Base-by-base conservation (phyloP, 371 early-diverging fungal species). In the Haplosporangium sp. region DNA sequence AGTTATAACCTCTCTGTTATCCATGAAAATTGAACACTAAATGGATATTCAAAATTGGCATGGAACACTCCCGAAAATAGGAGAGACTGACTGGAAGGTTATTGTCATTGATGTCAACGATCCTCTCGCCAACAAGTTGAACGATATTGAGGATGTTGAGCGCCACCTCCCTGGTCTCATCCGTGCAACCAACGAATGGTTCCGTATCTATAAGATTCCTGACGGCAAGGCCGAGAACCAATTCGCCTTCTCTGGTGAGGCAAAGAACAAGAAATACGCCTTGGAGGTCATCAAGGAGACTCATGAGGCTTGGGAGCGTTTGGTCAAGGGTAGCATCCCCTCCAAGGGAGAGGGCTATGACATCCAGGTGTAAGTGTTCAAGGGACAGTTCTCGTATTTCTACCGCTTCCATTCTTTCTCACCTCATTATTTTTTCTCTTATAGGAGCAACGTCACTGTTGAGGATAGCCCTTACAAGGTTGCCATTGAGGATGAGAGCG, bases 21-120 rank as follows among this genome's bases (percentile, higher is more conserved):
- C 39, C 11, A 7, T 38, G 20, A 9, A 47, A 55, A 20, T 35
- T 34, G 11, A 48, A 19, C 6, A 52, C 44, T 38, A 73, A 35
- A 59, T 59, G n/a, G 19, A 35, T 20, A 7, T 37, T 38, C 50
- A 20, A 37, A 34, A 50, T 40, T 15, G 50, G 11, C 34, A 50
- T 47, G 11, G 27, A 42, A 44, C 20, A 37, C 50, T 56, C 19
- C 53, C 38, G 44, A 47, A 39, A 63, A 63, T 83, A 82, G 91
- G 97, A 66, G 99, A 99, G 88, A 98, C 99, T 55, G 99, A 99
- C 91, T 99, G 99, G 99, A 99, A 99, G 88, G 90, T 99, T 58
- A 89, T 99, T 69, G 96, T 93, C 71, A 98, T 99, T 71, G 99
- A 98, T 84, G 85, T 94, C 71, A 95, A 93, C 77, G 99, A 99